Evolutionary conservation across 1,139 yeast genomes (phyloP), one percentile per base, ranked within the genome.

Genomic region (Nakaseomyces sp.): DNA sequence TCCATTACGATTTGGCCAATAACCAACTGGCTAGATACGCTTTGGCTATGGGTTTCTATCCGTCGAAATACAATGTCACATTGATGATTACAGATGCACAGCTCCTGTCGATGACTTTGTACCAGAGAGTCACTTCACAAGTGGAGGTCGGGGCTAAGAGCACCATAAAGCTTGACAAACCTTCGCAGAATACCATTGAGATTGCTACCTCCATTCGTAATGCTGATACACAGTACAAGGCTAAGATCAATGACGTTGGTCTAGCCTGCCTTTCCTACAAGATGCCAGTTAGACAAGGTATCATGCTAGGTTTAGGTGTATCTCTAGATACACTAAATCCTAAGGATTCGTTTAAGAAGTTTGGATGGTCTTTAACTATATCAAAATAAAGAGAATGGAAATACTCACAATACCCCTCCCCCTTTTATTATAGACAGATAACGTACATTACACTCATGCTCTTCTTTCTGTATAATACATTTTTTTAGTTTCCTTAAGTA

Each of bases 141-240:
- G 88, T 91, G 60, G 96, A 91, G 77, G 95, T 89, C 60, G 97
- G 96, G 74, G 95, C 96, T 61, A 89, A 85, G 77, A 95, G 96
- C 63, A 81, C 93, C 57, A 86, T 93, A 81, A 96, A 88, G 74
- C 81, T 95, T 54, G 81, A 87, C 68, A 73, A 85, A 53, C 72
- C 72, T 61, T 79, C 87, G 56, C 76, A 76, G 66, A 77, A 77
- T 51, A 84, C 79, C 57, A 81, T 91, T 63, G 97, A 91, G 75
- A 84, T 89, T 57, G 97, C 96, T 61, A 79, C 96, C 70, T 89
- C 87, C 79, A 89, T 89, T 79, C 73, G 76, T 58, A 80, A 91
- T 65, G 97, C 91, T 74, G 68, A 76, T 50, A 67, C 96, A 54
- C 88, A 85, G 64, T 84, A 88, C 67, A 88, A 88, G 82, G 96